phyloP scores from a whole-genome alignment of 2,329 filamentous ascomycete species.

The Colletotrichum paranaense region DNA sequence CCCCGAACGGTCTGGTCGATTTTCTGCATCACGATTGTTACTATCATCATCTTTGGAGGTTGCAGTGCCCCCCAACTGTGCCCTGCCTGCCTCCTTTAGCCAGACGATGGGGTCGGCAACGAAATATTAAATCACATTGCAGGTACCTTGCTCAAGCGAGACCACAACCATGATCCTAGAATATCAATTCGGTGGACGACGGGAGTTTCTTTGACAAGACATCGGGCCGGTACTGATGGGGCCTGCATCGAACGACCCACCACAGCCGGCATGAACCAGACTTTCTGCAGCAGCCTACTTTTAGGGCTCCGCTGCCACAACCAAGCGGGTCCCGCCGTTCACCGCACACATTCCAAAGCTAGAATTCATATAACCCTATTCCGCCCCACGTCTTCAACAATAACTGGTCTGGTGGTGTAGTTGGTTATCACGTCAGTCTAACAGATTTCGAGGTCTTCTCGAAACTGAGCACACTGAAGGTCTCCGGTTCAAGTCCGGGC shows the following conservation, averaged over 20 bases:
- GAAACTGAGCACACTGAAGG: conserved; percentile 24
- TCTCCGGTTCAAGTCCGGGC: conserved; percentile 36
- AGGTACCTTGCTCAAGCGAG: conserved; percentile 1
- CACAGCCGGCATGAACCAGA: conserved; percentile 2
- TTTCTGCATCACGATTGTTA: neutral
- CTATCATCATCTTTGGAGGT: neutral
- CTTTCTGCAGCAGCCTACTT: neutral
- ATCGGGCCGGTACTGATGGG: conserved; percentile 11
- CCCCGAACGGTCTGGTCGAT: neutral
- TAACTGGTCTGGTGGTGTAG: conserved; percentile 44
- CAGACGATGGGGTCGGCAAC: neutral
- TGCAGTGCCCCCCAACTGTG: neutral
- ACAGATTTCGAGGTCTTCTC: conserved; percentile 39
- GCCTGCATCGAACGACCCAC: conserved; percentile 17
- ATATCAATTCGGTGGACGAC: neutral
- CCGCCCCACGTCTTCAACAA: fast-evolving
- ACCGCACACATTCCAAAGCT: neutral
- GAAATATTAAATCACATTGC: neutral
- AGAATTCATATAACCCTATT: neutral
- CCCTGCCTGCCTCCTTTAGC: too few relatives aligned
- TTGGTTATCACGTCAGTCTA: conserved; percentile 63
- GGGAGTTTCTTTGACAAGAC: conserved; percentile 11
- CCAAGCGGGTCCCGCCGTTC: neutral
- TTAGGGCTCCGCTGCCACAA: conserved; percentile 5
- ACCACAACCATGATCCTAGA: conserved; percentile 2